Evolutionary conservation across 179 eudicot genomes (phyloP).

Genomic region (Sideroxylon spinosum): DNA sequence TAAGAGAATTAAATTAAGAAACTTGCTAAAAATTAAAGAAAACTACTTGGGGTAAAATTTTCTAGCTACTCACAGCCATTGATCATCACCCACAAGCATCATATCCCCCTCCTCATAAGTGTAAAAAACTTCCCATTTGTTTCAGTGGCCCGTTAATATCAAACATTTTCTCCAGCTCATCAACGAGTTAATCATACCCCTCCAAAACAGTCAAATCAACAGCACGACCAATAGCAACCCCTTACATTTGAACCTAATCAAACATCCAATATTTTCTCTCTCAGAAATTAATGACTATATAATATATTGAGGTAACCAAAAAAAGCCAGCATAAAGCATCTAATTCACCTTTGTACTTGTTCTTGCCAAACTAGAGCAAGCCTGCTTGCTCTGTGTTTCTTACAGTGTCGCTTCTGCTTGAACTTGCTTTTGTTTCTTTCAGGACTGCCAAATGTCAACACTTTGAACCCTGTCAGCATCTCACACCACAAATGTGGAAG

Average conservation of each 20-base stretch:
- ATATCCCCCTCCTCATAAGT: constrained; percentile 88
- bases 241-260: constrained; percentile 83
- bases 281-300: background rate
- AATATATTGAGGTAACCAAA: background rate
- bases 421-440: constrained; percentile 32
- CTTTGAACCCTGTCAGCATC: constrained; percentile 27
- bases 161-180: constrained; percentile 75
- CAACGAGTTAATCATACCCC: constrained; percentile 56
- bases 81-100: constrained; percentile 94
- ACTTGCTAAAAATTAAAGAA: background rate
- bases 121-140: constrained; percentile 72
- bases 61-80: constrained; percentile 70
- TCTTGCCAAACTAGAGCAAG: constrained; percentile 39
- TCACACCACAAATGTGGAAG: constrained; percentile 22
- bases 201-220: constrained; percentile 59
- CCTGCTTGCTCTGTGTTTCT: constrained; percentile 41
- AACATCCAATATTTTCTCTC: background rate
- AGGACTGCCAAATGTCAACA: constrained; percentile 27
- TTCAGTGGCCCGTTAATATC: constrained; percentile 56
- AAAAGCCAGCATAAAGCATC: background rate
- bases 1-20: background rate
- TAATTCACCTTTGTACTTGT: constrained; percentile 63
- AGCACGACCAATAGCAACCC: constrained; percentile 86
- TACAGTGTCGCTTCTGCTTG: constrained; percentile 17
- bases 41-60: background rate